Evolutionary conservation across 805 yeast genomes (phyloP).

Genomic region (Metschnikowia gelsemii): DNA sequence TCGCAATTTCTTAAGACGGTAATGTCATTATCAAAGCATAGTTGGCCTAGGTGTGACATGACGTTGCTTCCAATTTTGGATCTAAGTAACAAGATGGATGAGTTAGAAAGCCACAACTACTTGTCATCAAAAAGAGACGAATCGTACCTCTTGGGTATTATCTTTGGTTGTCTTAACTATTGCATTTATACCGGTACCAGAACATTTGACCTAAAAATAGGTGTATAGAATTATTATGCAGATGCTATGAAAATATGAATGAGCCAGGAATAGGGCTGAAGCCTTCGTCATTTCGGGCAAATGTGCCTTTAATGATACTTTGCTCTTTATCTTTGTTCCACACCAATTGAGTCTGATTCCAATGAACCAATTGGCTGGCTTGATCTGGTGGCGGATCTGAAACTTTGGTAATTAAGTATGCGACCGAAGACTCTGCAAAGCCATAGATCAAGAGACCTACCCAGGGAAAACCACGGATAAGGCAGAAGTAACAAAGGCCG

Average conservation of each 20-base stretch:
- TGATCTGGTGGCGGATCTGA: conserved; percentile 44
- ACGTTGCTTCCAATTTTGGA: conserved; percentile 39
- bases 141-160: conserved; percentile 11
- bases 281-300: conserved; percentile 23
- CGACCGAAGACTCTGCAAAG: conserved; percentile 53
- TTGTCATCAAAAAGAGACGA: conserved; percentile 13
- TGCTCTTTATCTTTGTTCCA: conserved; percentile 29
- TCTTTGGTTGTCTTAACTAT: conserved; percentile 28
- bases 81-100: conserved; percentile 34
- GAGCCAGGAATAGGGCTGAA: conserved; percentile 28
- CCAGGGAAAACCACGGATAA: conserved; percentile 43
- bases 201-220: conserved; percentile 22
- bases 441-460: conserved; percentile 50
- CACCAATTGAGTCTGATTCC: conserved; percentile 33
- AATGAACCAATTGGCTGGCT: conserved; percentile 26
- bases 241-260: conserved; percentile 8
- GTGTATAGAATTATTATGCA: conserved; percentile 10
- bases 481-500: conserved; percentile 46
- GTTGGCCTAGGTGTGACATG: conserved; percentile 39
- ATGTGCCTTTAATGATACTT: conserved; percentile 24
- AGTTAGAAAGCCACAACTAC: conserved; percentile 32
- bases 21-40: conserved; percentile 32
- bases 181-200: conserved; percentile 41
- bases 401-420: conserved; percentile 53
- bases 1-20: conserved; percentile 17